Evolutionary conservation across 495 filamentous ascomycete species (phyloP), one percentile per base, ranked within the genome.

Genomic region (Penicillium paradoxum): DNA sequence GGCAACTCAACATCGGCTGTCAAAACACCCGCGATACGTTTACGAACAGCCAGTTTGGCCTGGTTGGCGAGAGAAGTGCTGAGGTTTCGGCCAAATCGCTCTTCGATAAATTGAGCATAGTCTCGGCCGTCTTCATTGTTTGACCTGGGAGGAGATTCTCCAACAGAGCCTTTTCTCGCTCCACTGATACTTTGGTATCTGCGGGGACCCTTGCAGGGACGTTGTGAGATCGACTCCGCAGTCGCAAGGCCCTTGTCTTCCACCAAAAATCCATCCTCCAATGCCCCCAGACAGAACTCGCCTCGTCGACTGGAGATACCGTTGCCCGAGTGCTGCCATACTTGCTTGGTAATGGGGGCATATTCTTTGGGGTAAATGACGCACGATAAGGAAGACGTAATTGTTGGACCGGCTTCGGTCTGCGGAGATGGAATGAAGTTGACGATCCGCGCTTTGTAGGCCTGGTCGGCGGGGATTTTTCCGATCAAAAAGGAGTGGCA

Each of bases 281-380:
- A 81, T 11, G 89, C 78, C 32, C 73, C 69, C 43, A 88, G 82
- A 65, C 89, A 96, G 65, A 91, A 95, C 63, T 96, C 93, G 13
- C 89, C 91, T 15, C 91, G 82, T 37, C 93, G 86, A 68, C 90
- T 95, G 2, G 91, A 96, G 21, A 97, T 77, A 6, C 93, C 93
- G 56, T 96, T 90, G n/a, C 93, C 93, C 6, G 89, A 83, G 66
- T 98, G 93, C 57, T 97, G 93, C 93, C 93, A 98, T 62, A 91
- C 96, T 56, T 86, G 78, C 63, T 97, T 98, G 6, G 91, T 88
- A 55, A 86, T 70, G 6, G 80, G 65, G 47, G 83, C 86, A 22
- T 80, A 67, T 19, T 84, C 78, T 36, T 79, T 72, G 1, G 86
- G 81, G 60, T 84, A 91, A 39, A 97, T 59, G 8, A 96, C 82